Percentiles rank a stretch among this genome's conserved stretches.
Evolutionary conservation across 2,329 filamentous ascomycete genomes (phyloP).

Genomic region (Aureobasidium sp.): DNA sequence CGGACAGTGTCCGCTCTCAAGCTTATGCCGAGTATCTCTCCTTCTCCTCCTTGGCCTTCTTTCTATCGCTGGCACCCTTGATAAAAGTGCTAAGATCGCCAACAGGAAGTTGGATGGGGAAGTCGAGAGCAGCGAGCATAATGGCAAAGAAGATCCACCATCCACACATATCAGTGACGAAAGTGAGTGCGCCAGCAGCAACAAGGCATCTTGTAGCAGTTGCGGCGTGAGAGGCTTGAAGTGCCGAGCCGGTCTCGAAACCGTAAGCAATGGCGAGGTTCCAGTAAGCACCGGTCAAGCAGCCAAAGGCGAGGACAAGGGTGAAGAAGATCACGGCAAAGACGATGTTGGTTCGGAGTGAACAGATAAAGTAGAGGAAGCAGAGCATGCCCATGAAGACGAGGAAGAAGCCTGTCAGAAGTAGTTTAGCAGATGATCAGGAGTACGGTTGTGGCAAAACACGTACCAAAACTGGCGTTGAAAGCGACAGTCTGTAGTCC

Average conservation of each 20-base stretch:
- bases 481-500: slow-evolving; percentile 46
- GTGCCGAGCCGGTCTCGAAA: not conserved
- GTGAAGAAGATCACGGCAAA: slow-evolving; percentile 64
- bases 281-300: slow-evolving; percentile 57
- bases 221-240: slow-evolving; percentile 24
- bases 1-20: too few relatives aligned
- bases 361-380: slow-evolving; percentile 61
- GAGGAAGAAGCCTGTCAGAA: slow-evolving; percentile 49
- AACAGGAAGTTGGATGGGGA: slow-evolving; percentile 46
- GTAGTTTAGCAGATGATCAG: slow-evolving; percentile 19
- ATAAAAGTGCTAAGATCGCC: slow-evolving; percentile 40
- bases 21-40: slow-evolving; percentile 20
- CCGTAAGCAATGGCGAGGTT: slow-evolving; percentile 40
- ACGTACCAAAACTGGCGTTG: slow-evolving; percentile 48
- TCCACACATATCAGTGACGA: slow-evolving; percentile 42
- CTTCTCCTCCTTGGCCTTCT: slow-evolving; percentile 26
- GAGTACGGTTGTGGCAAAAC: slow-evolving; percentile 5
- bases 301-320: slow-evolving; percentile 52
- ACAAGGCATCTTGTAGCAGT: slow-evolving; percentile 27
- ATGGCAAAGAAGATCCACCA: slow-evolving; percentile 52
- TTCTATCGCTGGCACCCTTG: slow-evolving; percentile 38
- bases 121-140: slow-evolving; percentile 47
- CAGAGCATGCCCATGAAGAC: slow-evolving; percentile 61
- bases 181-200: slow-evolving; percentile 43
- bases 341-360: slow-evolving; percentile 63